Evolutionary conservation across 257 asterid genomes (phyloP), one percentile per base, ranked within the genome.

Genomic region (Gentiana dahurica): DNA sequence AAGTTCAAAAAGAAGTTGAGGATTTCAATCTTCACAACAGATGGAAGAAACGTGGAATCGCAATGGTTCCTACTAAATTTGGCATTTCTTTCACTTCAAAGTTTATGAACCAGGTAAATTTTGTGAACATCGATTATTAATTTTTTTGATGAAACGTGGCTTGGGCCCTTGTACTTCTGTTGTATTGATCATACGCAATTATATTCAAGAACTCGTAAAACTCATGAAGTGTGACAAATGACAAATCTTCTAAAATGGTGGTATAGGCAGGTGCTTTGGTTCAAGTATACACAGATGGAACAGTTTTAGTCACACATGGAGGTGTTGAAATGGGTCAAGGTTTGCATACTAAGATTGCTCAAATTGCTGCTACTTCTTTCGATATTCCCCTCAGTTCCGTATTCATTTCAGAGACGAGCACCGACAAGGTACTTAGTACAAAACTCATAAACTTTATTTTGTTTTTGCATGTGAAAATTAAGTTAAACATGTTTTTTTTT

Each of bases 271-370:
- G 96, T 67, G 96, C 98, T 58, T 94, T 91, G 62, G 98, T 91
- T 71, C 96, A 91, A 62, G 86, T 91, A 9, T 91, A 91, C 75
- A 91, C 96, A 5, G 98, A 91, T 75, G 98, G 98, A 72, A 91
- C 98, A 48, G 95, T 85, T 65, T 72, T 91, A 70, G 95, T 91
- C 47, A 91, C 96, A 38, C 98, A 91, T 55, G 98, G 98, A 7
- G 98, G 98, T 54, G 96, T 91, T 15, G 98, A 91, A 75, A 91
- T 91, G 98, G 98, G 98, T 54, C 98, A 91, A 66, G 96, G 98
- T 67, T 77, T 91, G 83, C 98, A 91, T 68, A 91, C 98, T 51
- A 91, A 91, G 79, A 82, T 91, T 60, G 96, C 96, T 51, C 98
- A 91, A 75, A 72, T 91, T 57, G 98, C 98, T 68, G 98, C 98